These are phyloP conservation scores for Solanum hybrid DNA, from an alignment of 305 asterid genomes.

Conservation along the genomic window DNA sequence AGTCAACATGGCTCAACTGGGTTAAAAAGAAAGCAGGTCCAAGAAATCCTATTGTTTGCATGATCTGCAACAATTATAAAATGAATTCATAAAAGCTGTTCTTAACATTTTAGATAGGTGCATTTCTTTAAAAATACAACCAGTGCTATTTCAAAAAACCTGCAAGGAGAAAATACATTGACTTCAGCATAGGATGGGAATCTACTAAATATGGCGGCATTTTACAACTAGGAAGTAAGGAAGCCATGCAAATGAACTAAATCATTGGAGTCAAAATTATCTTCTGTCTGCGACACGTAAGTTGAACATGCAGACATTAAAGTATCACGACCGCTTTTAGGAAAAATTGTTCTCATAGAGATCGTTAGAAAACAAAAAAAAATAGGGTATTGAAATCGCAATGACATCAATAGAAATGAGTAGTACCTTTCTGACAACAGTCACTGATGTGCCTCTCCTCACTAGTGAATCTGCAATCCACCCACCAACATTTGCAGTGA, in stretches of 20 bases:
- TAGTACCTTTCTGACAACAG: slow-evolving; percentile 53
- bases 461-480: slow-evolving; percentile 90
- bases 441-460: slow-evolving; percentile 73
- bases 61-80: slow-evolving; percentile 41
- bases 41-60: slow-evolving; percentile 84
- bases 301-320: not conserved
- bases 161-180: not conserved
- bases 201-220: not conserved
- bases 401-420: not conserved
- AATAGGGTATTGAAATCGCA: not conserved
- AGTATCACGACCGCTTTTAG: not conserved
- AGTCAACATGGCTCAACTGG: slow-evolving; percentile 79
- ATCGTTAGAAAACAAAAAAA: not conserved
- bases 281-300: not conserved
- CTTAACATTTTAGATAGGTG: not conserved
- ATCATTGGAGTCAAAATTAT: not conserved
- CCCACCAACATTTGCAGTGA: slow-evolving; percentile 80
- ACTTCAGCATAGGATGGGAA: not conserved
- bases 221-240: not conserved
- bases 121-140: not conserved
- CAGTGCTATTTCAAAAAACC: not conserved
- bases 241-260: not conserved
- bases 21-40: slow-evolving; percentile 90
- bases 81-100: not conserved
- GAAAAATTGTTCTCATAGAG: not conserved